These are phyloP conservation scores for Volvox africanus DNA, from an alignment of 139 green algal genomes.

Conservation along the genomic window DNA sequence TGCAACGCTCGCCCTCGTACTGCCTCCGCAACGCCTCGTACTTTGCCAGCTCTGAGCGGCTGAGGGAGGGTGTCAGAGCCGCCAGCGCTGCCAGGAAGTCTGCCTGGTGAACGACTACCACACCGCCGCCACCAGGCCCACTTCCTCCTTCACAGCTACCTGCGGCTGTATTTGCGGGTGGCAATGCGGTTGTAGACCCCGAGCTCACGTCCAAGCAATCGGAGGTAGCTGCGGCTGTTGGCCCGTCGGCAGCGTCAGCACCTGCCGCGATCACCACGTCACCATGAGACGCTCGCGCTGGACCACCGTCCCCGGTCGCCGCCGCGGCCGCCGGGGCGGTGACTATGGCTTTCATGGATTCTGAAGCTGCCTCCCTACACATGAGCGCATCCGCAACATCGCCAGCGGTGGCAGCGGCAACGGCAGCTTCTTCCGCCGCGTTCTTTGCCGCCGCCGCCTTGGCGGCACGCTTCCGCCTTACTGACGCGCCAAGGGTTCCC, in stretches of 20 bases:
- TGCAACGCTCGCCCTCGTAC: constrained; percentile 69
- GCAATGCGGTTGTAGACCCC: no score
- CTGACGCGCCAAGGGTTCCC: not conserved
- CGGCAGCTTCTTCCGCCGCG: not conserved
- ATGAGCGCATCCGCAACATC: no score
- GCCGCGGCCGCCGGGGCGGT: no score
- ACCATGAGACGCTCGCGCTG: no score
- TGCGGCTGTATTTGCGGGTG: no score
- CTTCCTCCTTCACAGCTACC: not conserved
- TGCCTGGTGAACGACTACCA: constrained; percentile 66
- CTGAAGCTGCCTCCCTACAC: no score
- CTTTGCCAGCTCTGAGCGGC: constrained; percentile 77
- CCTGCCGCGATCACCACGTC: no score
- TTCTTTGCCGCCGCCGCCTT: not conserved
- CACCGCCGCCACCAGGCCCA: not conserved
- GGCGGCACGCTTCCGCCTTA: constrained; percentile 5
- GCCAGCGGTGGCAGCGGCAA: not conserved
- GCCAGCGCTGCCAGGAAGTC: constrained; percentile 80
- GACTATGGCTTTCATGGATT: no score
- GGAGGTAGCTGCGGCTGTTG: no score
- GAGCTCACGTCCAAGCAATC: no score
- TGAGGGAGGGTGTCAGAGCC: constrained; percentile 85
- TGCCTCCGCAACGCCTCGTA: constrained; percentile 83
- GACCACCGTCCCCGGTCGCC: no score
- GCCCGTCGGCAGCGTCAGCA: no score